Base-by-base conservation (phyloP, 2,329 filamentous ascomycete genomes). In the Mariannaea elegans region DNA sequence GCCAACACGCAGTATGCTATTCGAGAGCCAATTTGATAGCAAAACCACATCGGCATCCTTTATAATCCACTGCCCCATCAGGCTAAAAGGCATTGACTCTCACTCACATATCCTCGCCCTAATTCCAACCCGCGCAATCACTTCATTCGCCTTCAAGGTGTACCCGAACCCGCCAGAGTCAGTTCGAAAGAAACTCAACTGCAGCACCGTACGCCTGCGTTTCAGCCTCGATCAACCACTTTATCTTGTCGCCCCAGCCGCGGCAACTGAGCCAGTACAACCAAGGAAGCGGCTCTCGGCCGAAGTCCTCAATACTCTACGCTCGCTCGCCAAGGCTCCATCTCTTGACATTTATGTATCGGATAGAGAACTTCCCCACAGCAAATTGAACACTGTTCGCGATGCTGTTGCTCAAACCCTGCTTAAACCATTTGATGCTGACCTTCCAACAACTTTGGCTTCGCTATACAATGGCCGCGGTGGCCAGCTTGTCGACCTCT, bases 321-420 rank as follows among this genome's bases (percentile, higher is more conserved):
- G 54, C 24, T 57, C 54, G 7, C 47, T 57, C 16, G 39, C 23
- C 14, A 39, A 16, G 7, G 47, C 32, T 10, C n/a, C 23, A 31
- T 14, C 16, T 23, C 23, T 57, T 4, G 54, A 57, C 38, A 32
- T 57, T 51, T 57, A 57, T 29, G 54, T 57, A 21, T 51, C 47
- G 13, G 54, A 50, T n/a, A 32, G 38, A 46, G 54, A 38, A 18
- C 39, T 57, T 7, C 47, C 54, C 31, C 47, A 50, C 18, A 39
- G 31, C 18, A 57, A 46, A 39, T 29, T 50, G 29, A 57, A 51
- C 7, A 41, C 54, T 32, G 12, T 57, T 57, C 47, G 46, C n/a
- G 39, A 57, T 21, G 47, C 54, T 18, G 31, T 57, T 41, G 18
- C 36, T 14, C 54, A 18, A 23, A 16, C 54, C 13, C 16, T 19